A percentile compares a stretch with the other conserved stretches of the same genome.
These are phyloP conservation scores for Salix arbutifolia DNA, from an alignment of 345 rosid species.

Conservation along the genomic window DNA sequence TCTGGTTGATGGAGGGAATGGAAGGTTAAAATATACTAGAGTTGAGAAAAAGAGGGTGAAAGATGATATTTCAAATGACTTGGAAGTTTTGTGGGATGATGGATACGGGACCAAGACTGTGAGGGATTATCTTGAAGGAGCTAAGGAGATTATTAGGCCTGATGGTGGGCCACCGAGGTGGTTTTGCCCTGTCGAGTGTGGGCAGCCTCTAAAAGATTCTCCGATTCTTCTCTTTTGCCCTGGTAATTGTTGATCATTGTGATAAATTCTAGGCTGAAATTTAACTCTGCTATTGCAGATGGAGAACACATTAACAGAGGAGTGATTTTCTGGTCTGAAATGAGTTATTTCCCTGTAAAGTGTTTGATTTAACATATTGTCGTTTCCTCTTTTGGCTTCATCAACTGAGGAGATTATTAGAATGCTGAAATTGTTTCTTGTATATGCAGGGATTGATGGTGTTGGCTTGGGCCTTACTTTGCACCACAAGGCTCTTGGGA, in stretches of 20 bases:
- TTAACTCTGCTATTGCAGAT: neutral
- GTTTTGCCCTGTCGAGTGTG: slow-evolving; percentile 87
- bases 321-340: neutral
- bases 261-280: neutral
- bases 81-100: slow-evolving; percentile 82
- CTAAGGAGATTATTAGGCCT: slow-evolving; percentile 51
- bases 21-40: slow-evolving; percentile 21
- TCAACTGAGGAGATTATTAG: neutral
- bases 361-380: neutral
- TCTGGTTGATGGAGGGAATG: slow-evolving; percentile 30
- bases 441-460: slow-evolving; percentile 59
- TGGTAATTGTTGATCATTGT: slow-evolving; percentile 36
- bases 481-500: slow-evolving; percentile 78
- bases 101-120: slow-evolving; percentile 59
- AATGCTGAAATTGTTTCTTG: slow-evolving; percentile 9
- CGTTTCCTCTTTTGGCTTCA: neutral
- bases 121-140: slow-evolving; percentile 56
- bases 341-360: neutral
- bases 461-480: slow-evolving; percentile 74
- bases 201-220: slow-evolving; percentile 53
- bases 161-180: slow-evolving; percentile 84
- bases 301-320: neutral
- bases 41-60: slow-evolving; percentile 25
- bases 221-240: slow-evolving; percentile 76
- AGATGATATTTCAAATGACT: slow-evolving; percentile 29